Conservation (phyloP, 1,284 basidiomycete species). For the Leccinum subfulvum region DNA sequence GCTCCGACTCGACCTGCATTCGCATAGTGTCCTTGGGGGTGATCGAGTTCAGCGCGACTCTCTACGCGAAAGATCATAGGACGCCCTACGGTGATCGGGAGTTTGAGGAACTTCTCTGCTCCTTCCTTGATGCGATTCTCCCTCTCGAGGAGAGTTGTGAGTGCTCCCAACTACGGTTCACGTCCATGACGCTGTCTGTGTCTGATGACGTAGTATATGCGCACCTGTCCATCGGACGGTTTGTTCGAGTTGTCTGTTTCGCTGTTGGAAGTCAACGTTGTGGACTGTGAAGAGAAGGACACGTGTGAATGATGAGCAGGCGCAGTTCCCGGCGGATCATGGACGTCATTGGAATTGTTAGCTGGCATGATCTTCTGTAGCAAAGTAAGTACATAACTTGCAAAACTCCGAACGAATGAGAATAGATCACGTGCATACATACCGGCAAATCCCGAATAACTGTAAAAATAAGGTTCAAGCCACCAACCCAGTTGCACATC, state of each 20-base stretch:
- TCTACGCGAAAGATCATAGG: conserved; percentile 1
- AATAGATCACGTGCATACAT: conserved; percentile 3
- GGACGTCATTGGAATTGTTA: conserved; percentile 26
- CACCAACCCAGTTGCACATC: conserved; percentile 12
- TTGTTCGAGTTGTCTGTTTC: conserved; percentile 24
- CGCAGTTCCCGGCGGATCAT: conserved; percentile 24
- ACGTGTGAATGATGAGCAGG: conserved; percentile 25
- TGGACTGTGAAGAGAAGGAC: conserved; percentile 36
- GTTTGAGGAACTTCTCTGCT: conserved; percentile 77
- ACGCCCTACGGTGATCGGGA: conserved; percentile 55
- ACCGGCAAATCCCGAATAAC: conserved; percentile 32
- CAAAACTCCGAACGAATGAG: conserved; percentile 12
- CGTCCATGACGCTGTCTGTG: conserved; percentile 6
- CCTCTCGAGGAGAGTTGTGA: conserved; percentile 65
- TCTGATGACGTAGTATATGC: conserved; percentile 7
- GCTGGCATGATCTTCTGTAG: conserved; percentile 18
- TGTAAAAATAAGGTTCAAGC: conserved; percentile 36
- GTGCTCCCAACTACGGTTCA: conserved; percentile 57
- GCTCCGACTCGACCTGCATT: conserved; percentile 72
- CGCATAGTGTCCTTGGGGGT: conserved; percentile 58
- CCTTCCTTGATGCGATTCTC: conserved; percentile 83
- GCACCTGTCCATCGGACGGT: conserved; percentile 34
- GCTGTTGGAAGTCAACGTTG: conserved; percentile 24
- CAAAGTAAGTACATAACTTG: neutral
- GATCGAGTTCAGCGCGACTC: conserved; percentile 14